Base-by-base conservation (phyloP, 2,329 filamentous ascomycete genomes). In the Verticillium nonalfalfae region DNA sequence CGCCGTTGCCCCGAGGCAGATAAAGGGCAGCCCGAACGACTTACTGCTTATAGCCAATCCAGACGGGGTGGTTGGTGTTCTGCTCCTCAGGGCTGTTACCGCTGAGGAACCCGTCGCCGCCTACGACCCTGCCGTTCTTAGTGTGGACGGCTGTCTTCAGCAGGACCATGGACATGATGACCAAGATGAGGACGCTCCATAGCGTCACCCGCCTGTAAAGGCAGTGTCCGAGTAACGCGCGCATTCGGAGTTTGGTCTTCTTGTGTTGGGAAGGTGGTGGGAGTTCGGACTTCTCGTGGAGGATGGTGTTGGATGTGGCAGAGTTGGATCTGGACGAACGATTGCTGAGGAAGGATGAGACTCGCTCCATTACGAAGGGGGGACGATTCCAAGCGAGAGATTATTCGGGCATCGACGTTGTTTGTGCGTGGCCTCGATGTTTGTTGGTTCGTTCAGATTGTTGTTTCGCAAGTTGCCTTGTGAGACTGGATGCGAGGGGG, bases 171-270 rank as follows among this genome's bases (percentile, higher is more conserved):
- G 73, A 73, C 10, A 81, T 67, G 21, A 85, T 68, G 39, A 74
- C 63, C 57, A 79, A 70, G 58, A 77, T 68, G 14, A 75, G 70
- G n/a, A 79, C 63, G 6, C 73, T 74, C 82, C 82, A 85, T 68
- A 82, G 71, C 54, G 84, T 70, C 21, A 85, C 74, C 60, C 82
- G 76, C 50, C 81, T 77, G 66, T 84, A 84, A 39, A 84, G 73
- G 66, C 78, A 82, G 66, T 82, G 78, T 14, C 81, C 74, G n/a
- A 85, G 68, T 13, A 85, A 65, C 7, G 78, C 72, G 63, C 76
- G 77, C 26, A 82, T 68, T 60, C 77, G 72, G 57, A 81, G 70
- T 60, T 71, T 75, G 18, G 74, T 70, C 64, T 76, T 74, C 57
- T 75, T 71, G 13, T 45, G 38, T 7, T 36, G 11, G 9, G 21